Percentiles rank a stretch among this genome's conserved stretches.
phyloP scores from a whole-genome alignment of 371 early-diverging fungal species.

The Haplosporangium sp. region DNA sequence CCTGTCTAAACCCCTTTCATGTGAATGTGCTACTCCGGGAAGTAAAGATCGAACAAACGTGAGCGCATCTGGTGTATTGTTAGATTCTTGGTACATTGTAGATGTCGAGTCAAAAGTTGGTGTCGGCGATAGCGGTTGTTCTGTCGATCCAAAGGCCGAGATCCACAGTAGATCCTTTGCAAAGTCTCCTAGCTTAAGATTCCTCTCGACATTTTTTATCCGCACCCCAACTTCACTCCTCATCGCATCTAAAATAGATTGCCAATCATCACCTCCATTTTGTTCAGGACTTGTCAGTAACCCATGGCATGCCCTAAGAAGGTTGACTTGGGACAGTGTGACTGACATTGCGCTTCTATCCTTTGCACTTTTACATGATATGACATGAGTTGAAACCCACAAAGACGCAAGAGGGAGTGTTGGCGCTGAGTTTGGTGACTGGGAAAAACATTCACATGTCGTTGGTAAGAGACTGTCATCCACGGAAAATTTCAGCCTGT shows the following conservation, averaged over 20 bases:
- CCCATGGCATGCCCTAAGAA: constrained; percentile 40
- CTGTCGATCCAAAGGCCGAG: constrained; percentile 35
- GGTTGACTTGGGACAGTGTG: constrained; percentile 48
- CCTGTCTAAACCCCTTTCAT: not conserved
- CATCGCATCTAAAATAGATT: constrained; percentile 52
- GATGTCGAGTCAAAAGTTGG: not conserved
- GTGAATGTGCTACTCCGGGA: constrained; percentile 1
- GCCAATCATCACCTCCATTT: constrained; percentile 41
- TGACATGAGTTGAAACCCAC: constrained; percentile 47
- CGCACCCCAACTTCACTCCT: constrained; percentile 53
- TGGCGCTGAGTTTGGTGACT: not conserved
- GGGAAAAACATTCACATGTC: not conserved
- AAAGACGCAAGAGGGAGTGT: constrained; percentile 24
- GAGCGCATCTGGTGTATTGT: constrained; percentile 28
- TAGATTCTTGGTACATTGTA: constrained; percentile 2
- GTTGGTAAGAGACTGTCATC: not conserved
- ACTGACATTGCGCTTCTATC: constrained; percentile 55
- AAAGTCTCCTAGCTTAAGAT: constrained; percentile 52
- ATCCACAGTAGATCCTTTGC: constrained; percentile 49
- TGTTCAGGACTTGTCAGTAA: constrained; percentile 25
- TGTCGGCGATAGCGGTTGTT: not conserved
- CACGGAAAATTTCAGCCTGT: not conserved
- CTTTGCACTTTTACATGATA: constrained; percentile 54
- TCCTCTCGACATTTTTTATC: constrained; percentile 55
- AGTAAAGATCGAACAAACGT: constrained; percentile 36